phyloP scores from a whole-genome alignment of 2,329 filamentous ascomycete genomes.

The Karstenula rhodostoma region DNA sequence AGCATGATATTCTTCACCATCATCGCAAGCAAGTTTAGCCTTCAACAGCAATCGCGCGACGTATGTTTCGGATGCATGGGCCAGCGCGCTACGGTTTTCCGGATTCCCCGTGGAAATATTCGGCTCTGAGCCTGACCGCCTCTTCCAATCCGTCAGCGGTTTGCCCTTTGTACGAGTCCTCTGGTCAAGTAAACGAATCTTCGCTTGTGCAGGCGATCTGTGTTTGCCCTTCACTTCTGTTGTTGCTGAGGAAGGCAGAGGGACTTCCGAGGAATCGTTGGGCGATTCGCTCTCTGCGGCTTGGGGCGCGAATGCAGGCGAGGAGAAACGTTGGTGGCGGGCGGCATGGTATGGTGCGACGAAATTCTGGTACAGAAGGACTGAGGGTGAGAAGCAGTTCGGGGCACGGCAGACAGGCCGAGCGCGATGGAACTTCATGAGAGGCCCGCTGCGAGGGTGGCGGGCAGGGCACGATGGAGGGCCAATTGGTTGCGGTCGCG shows the following conservation, averaged over 20 bases:
- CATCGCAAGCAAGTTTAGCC: conserved; percentile 21
- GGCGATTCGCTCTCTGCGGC: neutral
- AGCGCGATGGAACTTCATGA: conserved; percentile 36
- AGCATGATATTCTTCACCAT: conserved; percentile 27
- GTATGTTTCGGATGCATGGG: neutral
- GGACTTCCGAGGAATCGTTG: neutral
- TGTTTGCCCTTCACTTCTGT: neutral
- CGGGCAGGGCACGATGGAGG: conserved; percentile 11
- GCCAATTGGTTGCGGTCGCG: conserved; percentile 10
- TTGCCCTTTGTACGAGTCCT: neutral
- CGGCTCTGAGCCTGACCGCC: too few species aligned
- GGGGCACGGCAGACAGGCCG: conserved; percentile 42
- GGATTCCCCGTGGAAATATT: neutral
- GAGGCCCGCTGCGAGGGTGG: conserved; percentile 22
- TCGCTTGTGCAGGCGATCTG: neutral
- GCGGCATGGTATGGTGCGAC: conserved; percentile 25
- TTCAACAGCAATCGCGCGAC: conserved; percentile 16
- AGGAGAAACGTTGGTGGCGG: conserved; percentile 28
- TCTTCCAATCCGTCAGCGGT: neutral
- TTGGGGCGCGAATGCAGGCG: conserved; percentile 22
- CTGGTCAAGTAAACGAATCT: neutral
- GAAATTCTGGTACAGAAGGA: conserved; percentile 46
- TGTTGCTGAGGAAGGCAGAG: neutral
- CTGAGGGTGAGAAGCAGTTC: conserved; percentile 42
- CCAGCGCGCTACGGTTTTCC: neutral